These are phyloP conservation scores for Wickerhamiella kazuoi DNA, from an alignment of 805 yeast species.

Conservation along the genomic window DNA sequence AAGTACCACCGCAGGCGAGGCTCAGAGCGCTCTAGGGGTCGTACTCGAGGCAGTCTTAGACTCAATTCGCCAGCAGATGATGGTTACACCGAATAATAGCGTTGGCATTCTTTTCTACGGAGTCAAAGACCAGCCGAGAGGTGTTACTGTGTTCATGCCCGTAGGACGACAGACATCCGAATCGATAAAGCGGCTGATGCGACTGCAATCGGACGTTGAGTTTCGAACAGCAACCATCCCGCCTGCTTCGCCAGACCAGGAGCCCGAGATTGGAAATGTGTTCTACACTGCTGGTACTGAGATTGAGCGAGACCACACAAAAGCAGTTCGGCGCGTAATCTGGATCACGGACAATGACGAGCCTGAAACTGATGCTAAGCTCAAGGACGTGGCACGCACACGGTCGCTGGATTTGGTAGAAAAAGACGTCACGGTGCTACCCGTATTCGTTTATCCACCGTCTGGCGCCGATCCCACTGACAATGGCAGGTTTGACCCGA, in stretches of 20 bases:
- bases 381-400: conserved; percentile 13
- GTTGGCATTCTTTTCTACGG: conserved; percentile 48
- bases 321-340: conserved; percentile 8
- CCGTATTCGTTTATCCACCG: conserved; percentile 9
- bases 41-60: conserved; percentile 37
- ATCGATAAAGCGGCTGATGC: conserved; percentile 9
- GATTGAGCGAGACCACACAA: conserved; percentile 7
- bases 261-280: conserved; percentile 4
- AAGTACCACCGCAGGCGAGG: conserved; percentile 1
- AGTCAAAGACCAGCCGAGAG: conserved; percentile 20
- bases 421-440: conserved; percentile 8
- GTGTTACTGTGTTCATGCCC: conserved; percentile 6
- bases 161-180: conserved; percentile 9
- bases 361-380: conserved; percentile 3
- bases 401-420: conserved; percentile 11
- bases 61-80: conserved; percentile 48
- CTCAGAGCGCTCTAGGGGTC: conserved; percentile 7
- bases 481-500: conserved; percentile 10
- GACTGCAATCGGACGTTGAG: conserved; percentile 4
- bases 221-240: neutral
- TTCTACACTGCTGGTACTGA: conserved; percentile 3
- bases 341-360: conserved; percentile 11
- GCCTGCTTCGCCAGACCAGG: conserved; percentile 1
- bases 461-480: too few species aligned
- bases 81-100: conserved; percentile 50